Conservation (phyloP, 495 filamentous ascomycete genomes). For the Cairneyella variabilis region DNA sequence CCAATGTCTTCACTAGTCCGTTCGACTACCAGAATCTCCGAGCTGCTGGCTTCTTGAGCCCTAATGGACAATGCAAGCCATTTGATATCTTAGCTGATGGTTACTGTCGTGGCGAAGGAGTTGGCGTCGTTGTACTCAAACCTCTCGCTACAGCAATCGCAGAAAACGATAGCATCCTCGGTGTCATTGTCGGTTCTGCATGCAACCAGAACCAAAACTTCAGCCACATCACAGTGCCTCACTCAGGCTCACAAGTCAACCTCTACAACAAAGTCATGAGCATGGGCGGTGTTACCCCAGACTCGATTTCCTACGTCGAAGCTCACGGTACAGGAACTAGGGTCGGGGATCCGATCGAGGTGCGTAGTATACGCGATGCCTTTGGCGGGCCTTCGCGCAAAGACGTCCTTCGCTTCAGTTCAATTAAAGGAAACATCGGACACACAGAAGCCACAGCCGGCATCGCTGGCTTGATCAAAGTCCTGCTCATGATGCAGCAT, state of each 20-base stretch:
- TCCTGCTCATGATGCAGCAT: slow-evolving; percentile 51
- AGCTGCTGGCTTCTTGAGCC: slow-evolving; percentile 36
- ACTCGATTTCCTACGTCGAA: slow-evolving; percentile 37
- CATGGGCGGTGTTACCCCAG: slow-evolving; percentile 37
- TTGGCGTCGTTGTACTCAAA: slow-evolving; percentile 59
- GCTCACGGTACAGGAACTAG: slow-evolving; percentile 53
- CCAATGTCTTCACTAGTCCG: slow-evolving; percentile 6
- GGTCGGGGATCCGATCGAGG: slow-evolving; percentile 59
- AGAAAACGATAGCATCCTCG: slow-evolving; percentile 55
- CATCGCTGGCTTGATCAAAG: slow-evolving; percentile 55
- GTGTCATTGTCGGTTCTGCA: slow-evolving; percentile 54
- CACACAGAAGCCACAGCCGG: slow-evolving; percentile 56
- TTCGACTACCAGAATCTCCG: slow-evolving; percentile 23
- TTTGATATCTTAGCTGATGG: slow-evolving; percentile 62
- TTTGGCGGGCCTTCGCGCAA: slow-evolving; percentile 33
- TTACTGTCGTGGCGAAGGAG: slow-evolving; percentile 62
- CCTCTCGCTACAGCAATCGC: slow-evolving; percentile 49
- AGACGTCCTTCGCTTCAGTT: slow-evolving; percentile 48
- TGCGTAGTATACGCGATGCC: slow-evolving; percentile 49
- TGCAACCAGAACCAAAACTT: slow-evolving; percentile 59
- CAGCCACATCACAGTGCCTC: slow-evolving; percentile 55
- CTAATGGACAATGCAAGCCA: slow-evolving; percentile 45
- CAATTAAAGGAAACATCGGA: slow-evolving; percentile 55
- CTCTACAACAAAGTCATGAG: slow-evolving; percentile 46
- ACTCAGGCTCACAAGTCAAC: slow-evolving; percentile 47